phyloP scores from a whole-genome alignment of 2,329 filamentous ascomycete species.

The Fonsecaea multimorphosa region DNA sequence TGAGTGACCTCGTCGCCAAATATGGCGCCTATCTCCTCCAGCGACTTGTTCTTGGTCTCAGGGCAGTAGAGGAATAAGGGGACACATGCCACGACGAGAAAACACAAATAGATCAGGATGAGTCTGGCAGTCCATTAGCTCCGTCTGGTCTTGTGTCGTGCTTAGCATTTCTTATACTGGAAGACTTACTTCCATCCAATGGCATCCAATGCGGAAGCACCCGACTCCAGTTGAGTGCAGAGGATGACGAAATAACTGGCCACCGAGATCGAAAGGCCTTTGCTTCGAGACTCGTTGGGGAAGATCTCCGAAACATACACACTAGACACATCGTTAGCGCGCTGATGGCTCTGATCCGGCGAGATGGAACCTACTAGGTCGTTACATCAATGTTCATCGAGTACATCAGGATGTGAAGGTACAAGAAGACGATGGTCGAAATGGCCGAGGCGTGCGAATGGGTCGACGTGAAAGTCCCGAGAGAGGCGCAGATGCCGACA shows the following conservation, averaged over 20 bases:
- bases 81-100: conserved; percentile 71
- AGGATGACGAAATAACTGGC: conserved; percentile 58
- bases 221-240: conserved; percentile 30
- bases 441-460: no score
- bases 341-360: no score
- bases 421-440: conserved; percentile 25
- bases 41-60: conserved; percentile 73
- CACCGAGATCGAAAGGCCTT: conserved; percentile 67
- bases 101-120: conserved; percentile 74
- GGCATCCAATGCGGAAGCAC: conserved; percentile 62
- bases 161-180: no score
- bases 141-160: no score
- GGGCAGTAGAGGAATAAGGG: conserved; percentile 61
- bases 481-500: no score
- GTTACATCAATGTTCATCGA: conserved; percentile 35
- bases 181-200: conserved; percentile 46
- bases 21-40: conserved; percentile 69
- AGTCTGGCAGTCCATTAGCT: conserved; percentile 71
- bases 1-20: no score
- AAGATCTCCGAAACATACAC: conserved; percentile 68
- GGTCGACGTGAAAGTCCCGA: no score
- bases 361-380: conserved; percentile 33
- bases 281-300: conserved; percentile 67
- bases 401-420: conserved; percentile 23
- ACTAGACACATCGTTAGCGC: neutral